These are phyloP conservation scores for Candida caryicola DNA, from an alignment of 805 yeast genomes.

Conservation along the genomic window DNA sequence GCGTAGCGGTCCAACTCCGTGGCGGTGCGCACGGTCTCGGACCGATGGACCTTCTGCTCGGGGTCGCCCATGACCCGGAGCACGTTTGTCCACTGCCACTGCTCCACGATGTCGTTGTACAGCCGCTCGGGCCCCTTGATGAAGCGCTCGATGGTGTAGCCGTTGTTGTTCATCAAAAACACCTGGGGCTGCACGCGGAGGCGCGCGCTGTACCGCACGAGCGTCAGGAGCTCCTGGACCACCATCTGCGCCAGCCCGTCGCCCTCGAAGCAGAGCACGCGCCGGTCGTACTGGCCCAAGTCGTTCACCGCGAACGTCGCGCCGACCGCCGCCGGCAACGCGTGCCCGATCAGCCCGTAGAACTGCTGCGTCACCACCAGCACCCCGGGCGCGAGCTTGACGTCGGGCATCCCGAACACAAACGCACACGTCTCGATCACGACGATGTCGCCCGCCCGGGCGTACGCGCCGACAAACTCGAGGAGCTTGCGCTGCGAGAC, in stretches of 20 bases:
- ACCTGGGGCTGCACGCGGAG: conserved; percentile 57
- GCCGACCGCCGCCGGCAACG: conserved; percentile 84
- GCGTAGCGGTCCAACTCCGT: conserved; percentile 21
- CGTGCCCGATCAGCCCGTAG: conserved; percentile 85
- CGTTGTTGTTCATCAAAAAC: conserved; percentile 76
- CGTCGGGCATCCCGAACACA: conserved; percentile 72
- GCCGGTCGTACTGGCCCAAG: conserved; percentile 37
- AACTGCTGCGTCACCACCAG: conserved; percentile 64
- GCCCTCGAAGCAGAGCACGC: conserved; percentile 77
- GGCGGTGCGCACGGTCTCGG: conserved; percentile 17
- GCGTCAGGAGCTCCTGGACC: conserved; percentile 73
- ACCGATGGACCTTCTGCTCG: conserved; percentile 19
- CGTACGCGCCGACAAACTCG: conserved; percentile 30
- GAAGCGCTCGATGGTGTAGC: conserved; percentile 87
- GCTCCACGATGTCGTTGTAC: conserved; percentile 78
- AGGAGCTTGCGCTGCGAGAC: conserved; percentile 35
- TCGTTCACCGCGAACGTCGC: conserved; percentile 72
- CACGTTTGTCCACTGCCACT: conserved; percentile 78
- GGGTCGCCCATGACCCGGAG: conserved; percentile 62
- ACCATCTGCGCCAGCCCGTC: conserved; percentile 97
- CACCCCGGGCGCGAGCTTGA: conserved; percentile 55
- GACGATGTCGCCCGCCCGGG: conserved; percentile 66
- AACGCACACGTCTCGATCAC: conserved; percentile 82
- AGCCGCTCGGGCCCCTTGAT: conserved; percentile 73
- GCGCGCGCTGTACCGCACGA: conserved; percentile 45